Evolutionary conservation across 164 flowering plant species (phyloP).

Genomic region (Malania oleifera): DNA sequence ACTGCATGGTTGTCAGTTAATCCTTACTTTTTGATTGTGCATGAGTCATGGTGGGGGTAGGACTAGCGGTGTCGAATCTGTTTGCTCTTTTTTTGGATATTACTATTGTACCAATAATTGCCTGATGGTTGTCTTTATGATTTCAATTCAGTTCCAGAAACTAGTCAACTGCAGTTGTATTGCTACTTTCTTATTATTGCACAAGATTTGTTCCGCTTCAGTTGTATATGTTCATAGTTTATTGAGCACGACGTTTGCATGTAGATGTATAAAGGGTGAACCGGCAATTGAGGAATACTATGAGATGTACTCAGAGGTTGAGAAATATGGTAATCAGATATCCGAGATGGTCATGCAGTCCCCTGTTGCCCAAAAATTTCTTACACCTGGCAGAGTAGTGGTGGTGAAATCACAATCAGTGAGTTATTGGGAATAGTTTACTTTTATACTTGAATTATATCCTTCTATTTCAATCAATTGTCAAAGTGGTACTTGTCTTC

Average conservation of each 20-base stretch:
- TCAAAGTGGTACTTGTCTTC: too few relatives aligned
- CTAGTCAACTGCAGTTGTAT: too few relatives aligned
- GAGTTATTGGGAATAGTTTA: constrained; percentile 30
- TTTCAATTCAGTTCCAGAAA: too few relatives aligned
- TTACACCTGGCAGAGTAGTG: constrained; percentile 81
- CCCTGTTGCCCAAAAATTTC: constrained; percentile 44
- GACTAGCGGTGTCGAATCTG: too few relatives aligned
- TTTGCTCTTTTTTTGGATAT: too few relatives aligned
- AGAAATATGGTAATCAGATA: constrained; percentile 38
- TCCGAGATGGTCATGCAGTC: constrained; percentile 71
- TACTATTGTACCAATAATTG: too few relatives aligned
- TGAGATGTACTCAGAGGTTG: constrained; percentile 67
- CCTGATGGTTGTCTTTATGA: too few relatives aligned
- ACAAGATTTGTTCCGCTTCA: not conserved
- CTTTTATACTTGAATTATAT: not conserved
- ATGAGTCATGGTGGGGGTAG: too few relatives aligned
- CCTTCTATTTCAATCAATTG: too few relatives aligned
- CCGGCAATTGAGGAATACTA: constrained; percentile 94
- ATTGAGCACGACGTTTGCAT: constrained; percentile 17
- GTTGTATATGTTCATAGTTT: too few relatives aligned
- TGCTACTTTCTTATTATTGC: not conserved
- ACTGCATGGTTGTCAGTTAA: too few relatives aligned
- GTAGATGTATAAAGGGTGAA: constrained; percentile 93
- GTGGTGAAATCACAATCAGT: constrained; percentile 74
- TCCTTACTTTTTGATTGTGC: too few relatives aligned